These are phyloP conservation scores for Backusella westeae DNA, from an alignment of 192 early-diverging fungal genomes.

Conservation along the genomic window DNA sequence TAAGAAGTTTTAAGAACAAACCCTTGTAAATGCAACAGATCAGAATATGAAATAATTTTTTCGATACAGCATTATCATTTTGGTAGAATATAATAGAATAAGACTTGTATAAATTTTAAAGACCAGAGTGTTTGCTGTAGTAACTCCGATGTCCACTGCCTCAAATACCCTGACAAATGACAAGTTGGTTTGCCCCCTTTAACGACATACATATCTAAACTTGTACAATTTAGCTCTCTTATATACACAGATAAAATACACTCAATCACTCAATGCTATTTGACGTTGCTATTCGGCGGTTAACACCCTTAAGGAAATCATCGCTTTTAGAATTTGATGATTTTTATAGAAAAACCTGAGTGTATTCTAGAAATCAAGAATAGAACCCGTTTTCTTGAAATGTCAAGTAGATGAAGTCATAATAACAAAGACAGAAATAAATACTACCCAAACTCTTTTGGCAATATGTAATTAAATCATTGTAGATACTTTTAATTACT, in stretches of 20 bases:
- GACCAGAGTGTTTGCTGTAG: not conserved
- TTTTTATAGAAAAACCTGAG: not conserved
- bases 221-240: not conserved
- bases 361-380: not conserved
- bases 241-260: too few relatives aligned
- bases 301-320: not conserved
- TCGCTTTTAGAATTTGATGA: too few relatives aligned
- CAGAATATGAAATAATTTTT: too few relatives aligned
- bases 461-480: not conserved
- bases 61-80: too few relatives aligned
- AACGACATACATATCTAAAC: not conserved
- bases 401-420: not conserved
- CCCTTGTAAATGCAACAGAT: too few relatives aligned
- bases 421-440: not conserved
- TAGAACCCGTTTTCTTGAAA: not conserved
- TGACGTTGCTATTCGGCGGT: not conserved
- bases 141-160: not conserved
- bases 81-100: too few relatives aligned
- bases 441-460: not conserved
- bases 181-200: not conserved
- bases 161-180: not conserved
- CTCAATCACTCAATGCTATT: too few relatives aligned
- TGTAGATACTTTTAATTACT: too few relatives aligned
- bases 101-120: too few relatives aligned
- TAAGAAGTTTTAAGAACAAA: too few relatives aligned